phyloP scores from a whole-genome alignment of 176 grass and related monocot genomes.

The Aegilops longissima region DNA sequence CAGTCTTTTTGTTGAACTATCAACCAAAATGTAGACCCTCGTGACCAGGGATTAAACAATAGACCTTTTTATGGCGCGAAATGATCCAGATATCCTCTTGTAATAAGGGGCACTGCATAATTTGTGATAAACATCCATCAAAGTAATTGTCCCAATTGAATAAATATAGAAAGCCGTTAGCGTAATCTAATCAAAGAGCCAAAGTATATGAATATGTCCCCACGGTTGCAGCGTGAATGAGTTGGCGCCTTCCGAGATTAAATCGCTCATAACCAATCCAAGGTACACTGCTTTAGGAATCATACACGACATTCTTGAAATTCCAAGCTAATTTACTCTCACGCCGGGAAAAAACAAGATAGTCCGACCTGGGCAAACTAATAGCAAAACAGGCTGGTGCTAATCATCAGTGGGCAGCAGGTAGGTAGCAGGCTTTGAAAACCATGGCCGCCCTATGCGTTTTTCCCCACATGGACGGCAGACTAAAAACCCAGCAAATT shows the following conservation, averaged over 20 bases:
- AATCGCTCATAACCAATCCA: not conserved
- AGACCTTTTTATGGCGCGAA: too few species aligned
- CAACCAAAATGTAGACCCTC: too few species aligned
- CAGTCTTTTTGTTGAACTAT: too few species aligned
- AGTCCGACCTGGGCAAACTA: not conserved
- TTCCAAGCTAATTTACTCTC: not conserved
- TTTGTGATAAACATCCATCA: too few species aligned
- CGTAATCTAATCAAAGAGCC: too few species aligned
- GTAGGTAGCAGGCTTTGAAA: constrained; percentile 38
- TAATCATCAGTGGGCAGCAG: constrained; percentile 10
- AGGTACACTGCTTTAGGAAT: not conserved
- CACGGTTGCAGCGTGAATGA: not conserved
- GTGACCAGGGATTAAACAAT: too few species aligned
- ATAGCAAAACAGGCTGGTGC: not conserved
- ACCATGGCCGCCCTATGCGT: not conserved
- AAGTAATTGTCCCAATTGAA: too few species aligned
- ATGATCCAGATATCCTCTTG: too few species aligned
- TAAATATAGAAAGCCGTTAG: too few species aligned
- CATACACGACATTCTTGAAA: not conserved
- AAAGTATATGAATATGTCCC: not conserved
- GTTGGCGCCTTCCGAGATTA: not conserved
- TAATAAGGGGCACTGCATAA: too few species aligned
- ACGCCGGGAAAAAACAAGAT: not conserved
- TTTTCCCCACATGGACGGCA: constrained; percentile 16
- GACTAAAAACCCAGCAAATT: constrained; percentile 22